Conservation (phyloP, 768 basidiomycete species). For the Psilocybe cyanescens region DNA sequence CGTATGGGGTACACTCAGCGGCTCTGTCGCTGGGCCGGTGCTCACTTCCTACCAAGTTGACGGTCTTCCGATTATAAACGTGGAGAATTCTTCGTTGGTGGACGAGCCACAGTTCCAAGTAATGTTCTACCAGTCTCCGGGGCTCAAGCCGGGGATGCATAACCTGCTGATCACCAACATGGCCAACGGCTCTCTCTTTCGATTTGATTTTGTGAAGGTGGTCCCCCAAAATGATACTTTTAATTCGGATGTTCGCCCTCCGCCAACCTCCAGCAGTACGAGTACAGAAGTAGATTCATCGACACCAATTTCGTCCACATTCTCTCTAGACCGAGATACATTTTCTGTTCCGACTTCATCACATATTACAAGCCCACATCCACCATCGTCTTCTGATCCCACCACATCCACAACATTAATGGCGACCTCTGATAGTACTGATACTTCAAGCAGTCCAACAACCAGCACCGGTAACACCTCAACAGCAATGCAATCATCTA, state of each 20-base stretch:
- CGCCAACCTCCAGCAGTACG: not conserved
- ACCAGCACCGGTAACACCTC: not conserved
- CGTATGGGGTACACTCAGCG: not conserved
- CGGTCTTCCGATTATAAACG: not conserved
- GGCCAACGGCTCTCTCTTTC: conserved; percentile 1
- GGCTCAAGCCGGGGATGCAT: not conserved
- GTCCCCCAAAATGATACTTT: not conserved
- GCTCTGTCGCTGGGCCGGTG: not conserved
- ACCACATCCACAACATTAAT: too few species aligned
- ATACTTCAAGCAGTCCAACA: not conserved
- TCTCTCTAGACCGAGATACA: too few species aligned
- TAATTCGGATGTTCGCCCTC: not conserved
- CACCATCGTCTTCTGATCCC: too few species aligned
- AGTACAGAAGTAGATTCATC: not conserved
- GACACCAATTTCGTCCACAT: not conserved
- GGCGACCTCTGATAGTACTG: too few species aligned
- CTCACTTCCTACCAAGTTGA: not conserved
- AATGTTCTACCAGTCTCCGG: conserved; percentile 2
- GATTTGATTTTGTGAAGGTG: not conserved
- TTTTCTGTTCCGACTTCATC: too few species aligned
- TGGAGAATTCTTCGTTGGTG: not conserved
- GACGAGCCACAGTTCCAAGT: not conserved
- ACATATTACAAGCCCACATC: too few species aligned
- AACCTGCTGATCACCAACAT: not conserved
- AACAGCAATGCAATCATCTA: not conserved